These are phyloP conservation scores for Septoria linicola DNA, from an alignment of 2,329 filamentous ascomycete species.

Conservation along the genomic window DNA sequence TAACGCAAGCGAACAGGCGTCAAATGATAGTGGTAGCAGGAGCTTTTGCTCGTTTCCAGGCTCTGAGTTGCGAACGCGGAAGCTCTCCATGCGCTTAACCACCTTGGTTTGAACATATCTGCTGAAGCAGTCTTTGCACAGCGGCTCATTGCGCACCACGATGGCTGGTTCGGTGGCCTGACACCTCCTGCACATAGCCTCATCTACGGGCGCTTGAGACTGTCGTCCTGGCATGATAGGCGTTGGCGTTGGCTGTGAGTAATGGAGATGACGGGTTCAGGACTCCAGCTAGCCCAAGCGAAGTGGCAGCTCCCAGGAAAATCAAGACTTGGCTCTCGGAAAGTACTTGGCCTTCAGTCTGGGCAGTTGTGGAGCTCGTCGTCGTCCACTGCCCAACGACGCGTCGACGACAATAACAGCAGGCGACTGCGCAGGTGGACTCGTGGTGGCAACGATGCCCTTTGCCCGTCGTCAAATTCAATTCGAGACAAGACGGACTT, in stretches of 20 bases:
- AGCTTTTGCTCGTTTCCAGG: constrained; percentile 55
- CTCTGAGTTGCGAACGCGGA: constrained; percentile 52
- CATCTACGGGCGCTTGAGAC: constrained; percentile 22
- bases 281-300: too few relatives aligned
- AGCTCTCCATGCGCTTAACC: constrained; percentile 72
- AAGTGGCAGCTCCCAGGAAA: too few relatives aligned
- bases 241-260: too few relatives aligned
- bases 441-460: too few relatives aligned
- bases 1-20: constrained; percentile 74
- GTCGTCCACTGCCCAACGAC: too few relatives aligned
- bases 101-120: constrained; percentile 76
- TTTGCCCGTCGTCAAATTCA: too few relatives aligned
- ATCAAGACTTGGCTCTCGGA: too few relatives aligned
- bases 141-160: constrained; percentile 57
- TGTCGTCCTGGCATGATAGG: constrained; percentile 32
- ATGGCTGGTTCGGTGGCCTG: constrained; percentile 51
- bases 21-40: constrained; percentile 78
- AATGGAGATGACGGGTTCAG: too few relatives aligned
- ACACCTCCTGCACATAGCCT: constrained; percentile 56
- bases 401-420: too few relatives aligned
- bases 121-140: constrained; percentile 72
- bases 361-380: too few relatives aligned
- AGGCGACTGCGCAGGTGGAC: too few relatives aligned
- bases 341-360: too few relatives aligned
- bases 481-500: constrained; percentile 1